Base-by-base conservation (phyloP, 768 basidiomycete species). In the Suillus subalutaceus region DNA sequence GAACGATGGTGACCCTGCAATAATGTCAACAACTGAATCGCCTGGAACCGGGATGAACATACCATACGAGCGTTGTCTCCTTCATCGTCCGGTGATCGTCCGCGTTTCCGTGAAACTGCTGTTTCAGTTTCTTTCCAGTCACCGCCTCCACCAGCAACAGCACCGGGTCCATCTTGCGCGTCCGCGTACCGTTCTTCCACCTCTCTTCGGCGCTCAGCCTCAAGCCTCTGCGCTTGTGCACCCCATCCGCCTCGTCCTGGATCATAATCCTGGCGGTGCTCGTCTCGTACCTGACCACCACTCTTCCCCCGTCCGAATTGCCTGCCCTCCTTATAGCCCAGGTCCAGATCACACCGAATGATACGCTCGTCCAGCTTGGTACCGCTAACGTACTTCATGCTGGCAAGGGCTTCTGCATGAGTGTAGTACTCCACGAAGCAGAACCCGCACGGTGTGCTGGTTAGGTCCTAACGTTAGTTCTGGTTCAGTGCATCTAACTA, bases 331-430 rank as follows among this genome's bases (percentile, higher is more conserved):
- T 89, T 89, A 79, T 98, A 99, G 7, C 97, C 97, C 35, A 96
- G 84, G 81, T 99, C 97, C 73, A 99, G 82, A 81, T 99, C 97
- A 74, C 96, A 98, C 57, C 97, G 92, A 68, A 99, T 97, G 71
- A 99, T 94, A 41, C 97, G 92, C 79, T 99, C 97, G 78, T 99
- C 97, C 26, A 99, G 88, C 81, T 99, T 99, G 43, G 96, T 96
- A n/a, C 97, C 97, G 61, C 93, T 95, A 72, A 99, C 88, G 77
- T 97, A 96, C 58, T 91, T 89, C 87, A 99, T 90, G 68, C 91
- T 90, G 50, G 95, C 93, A 48, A 97, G 83, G 20, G 97, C 97
- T 78, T 99, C 96, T 6, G 89, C 84, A 73, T 98, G 95, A 12
- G 94, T 94, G 76, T 98, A 99, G 76, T 93, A 99, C 76, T 95